A percentile compares a stretch with the other conserved stretches of the same genome.
phyloP scores from a whole-genome alignment of 2,329 filamentous ascomycete species.

The Colletotrichum limetticola region DNA sequence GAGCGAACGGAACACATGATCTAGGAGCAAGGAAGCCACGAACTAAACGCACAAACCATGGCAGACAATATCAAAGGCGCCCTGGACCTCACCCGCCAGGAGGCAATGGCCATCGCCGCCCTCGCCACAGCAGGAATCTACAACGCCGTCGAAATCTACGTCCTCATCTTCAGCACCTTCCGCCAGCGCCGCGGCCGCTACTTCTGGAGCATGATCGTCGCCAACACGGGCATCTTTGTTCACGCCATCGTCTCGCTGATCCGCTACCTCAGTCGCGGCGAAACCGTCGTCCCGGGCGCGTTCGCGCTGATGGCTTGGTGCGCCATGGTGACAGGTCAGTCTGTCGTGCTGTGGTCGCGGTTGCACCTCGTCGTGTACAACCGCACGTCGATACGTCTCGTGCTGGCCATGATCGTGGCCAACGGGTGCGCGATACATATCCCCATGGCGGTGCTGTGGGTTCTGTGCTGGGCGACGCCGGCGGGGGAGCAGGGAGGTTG shows the following conservation, averaged over 20 bases:
- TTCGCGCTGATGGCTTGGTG: slow-evolving; percentile 52
- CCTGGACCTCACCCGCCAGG: slow-evolving; percentile 11
- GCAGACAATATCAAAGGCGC: slow-evolving; percentile 16
- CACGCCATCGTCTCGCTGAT: slow-evolving; percentile 66
- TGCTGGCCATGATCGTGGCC: slow-evolving; percentile 63
- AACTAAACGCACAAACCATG: neutral
- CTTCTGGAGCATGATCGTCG: slow-evolving; percentile 44
- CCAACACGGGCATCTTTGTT: slow-evolving; percentile 57
- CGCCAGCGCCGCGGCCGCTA: slow-evolving; percentile 40
- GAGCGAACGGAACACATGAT: neutral
- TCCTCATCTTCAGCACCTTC: slow-evolving; percentile 42
- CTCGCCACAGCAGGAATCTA: slow-evolving; percentile 37
- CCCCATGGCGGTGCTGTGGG: slow-evolving; percentile 62
- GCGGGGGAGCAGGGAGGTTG: slow-evolving; percentile 33
- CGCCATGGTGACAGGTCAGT: slow-evolving; percentile 63
- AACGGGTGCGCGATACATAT: slow-evolving; percentile 59
- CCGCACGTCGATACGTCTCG: slow-evolving; percentile 13
- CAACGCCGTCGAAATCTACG: slow-evolving; percentile 40
- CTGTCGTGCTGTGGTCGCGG: slow-evolving; percentile 51
- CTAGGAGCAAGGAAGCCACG: neutral
- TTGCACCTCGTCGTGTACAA: slow-evolving; percentile 63
- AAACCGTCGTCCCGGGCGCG: slow-evolving; percentile 53
- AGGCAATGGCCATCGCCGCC: slow-evolving; percentile 35
- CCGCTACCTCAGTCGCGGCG: slow-evolving; percentile 42
- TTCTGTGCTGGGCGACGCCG: slow-evolving; percentile 46